Conservation (phyloP, 495 filamentous ascomycete genomes). For the Tuber indicum region DNA sequence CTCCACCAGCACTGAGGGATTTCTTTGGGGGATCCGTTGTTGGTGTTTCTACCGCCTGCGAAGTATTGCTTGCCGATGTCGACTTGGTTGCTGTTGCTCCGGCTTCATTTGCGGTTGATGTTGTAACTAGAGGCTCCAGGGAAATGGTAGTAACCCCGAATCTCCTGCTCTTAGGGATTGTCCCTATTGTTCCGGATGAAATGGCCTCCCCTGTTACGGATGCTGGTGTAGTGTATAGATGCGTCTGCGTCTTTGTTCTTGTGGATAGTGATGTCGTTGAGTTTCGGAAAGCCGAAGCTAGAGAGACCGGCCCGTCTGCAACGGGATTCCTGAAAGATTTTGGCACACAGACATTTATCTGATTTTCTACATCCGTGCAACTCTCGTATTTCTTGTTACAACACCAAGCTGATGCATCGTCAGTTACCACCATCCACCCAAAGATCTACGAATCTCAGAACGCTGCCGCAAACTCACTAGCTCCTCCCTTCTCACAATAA, state of each 20-base stretch:
- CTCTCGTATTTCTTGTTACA: constrained; percentile 20
- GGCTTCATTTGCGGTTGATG: no score
- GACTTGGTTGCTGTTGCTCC: no score
- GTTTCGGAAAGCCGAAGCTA: neutral
- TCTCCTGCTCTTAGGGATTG: neutral
- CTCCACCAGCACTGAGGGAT: neutral
- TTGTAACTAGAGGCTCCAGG: neutral
- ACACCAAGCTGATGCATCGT: constrained; percentile 8
- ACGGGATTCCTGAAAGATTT: constrained; percentile 11
- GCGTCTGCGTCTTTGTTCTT: no score
- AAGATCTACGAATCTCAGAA: neutral
- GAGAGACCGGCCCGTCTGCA: constrained; percentile 7
- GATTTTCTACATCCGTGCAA: constrained; percentile 6
- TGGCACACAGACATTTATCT: constrained; percentile 9
- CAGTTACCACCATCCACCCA: neutral
- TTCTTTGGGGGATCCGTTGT: neutral
- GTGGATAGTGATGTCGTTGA: neutral
- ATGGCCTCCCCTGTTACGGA: neutral
- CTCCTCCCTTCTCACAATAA: constrained; percentile 3
- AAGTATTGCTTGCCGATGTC: no score
- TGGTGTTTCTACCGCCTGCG: no score
- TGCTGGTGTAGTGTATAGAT: no score
- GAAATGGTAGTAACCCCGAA: neutral
- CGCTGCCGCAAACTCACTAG: neutral
- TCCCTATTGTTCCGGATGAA: neutral